Conservation (phyloP, 2,329 filamentous ascomycete genomes). For the Aspergillus proliferans region DNA sequence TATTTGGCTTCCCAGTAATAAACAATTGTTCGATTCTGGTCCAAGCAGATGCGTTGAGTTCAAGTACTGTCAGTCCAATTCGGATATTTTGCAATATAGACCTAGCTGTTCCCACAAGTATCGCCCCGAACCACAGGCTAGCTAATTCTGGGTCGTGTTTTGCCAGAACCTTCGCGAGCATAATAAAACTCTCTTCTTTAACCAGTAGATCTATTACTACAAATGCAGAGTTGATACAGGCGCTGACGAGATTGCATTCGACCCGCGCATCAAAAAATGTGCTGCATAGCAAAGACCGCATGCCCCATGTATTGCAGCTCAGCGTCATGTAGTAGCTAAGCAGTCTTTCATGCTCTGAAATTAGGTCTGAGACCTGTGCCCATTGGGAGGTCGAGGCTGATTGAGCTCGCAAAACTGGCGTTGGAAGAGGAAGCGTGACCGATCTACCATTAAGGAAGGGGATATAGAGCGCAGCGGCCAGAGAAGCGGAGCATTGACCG, state of each 20-base stretch:
- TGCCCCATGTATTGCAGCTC: constrained; percentile 16
- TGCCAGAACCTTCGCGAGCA: constrained; percentile 7
- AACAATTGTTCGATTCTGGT: constrained; percentile 11
- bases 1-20: constrained; percentile 6
- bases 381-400: background rate
- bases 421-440: constrained; percentile 14
- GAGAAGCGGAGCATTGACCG: constrained; percentile 17
- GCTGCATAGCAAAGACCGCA: constrained; percentile 18
- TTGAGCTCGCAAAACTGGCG: background rate
- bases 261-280: constrained; percentile 19
- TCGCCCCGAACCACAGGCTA: constrained; percentile 18
- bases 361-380: constrained; percentile 3
- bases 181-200: background rate
- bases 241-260: constrained; percentile 19
- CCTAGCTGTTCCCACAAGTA: constrained; percentile 8
- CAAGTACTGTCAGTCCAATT: constrained; percentile 7
- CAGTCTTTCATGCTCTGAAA: constrained; percentile 1
- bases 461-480: constrained; percentile 16
- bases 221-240: constrained; percentile 18
- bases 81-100: constrained; percentile 9
- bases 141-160: constrained; percentile 11
- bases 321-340: constrained; percentile 17
- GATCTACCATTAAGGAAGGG: constrained; percentile 5
- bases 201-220: constrained; percentile 10
- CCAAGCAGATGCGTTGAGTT: constrained; percentile 16